A percentile compares a stretch with the other conserved stretches of the same genome.
Conservation (phyloP, 108 stramenopile genomes). For the Asterionellopsis glacialis region DNA sequence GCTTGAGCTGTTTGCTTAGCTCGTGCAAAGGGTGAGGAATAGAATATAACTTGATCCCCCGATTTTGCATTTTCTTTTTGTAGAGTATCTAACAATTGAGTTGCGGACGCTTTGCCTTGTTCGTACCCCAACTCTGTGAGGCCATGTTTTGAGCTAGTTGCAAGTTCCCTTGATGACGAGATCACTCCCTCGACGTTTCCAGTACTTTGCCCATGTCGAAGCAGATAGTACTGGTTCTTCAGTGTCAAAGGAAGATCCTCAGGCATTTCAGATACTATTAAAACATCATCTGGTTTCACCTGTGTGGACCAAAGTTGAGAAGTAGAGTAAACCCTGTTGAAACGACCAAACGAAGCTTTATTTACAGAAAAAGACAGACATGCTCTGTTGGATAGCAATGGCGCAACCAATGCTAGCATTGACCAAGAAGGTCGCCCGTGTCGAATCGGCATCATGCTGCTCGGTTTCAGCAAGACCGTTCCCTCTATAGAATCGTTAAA, state of each 20-base stretch:
- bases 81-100: conserved; percentile 37
- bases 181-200: conserved; percentile 80
- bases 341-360: not conserved
- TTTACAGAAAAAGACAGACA: too few species aligned
- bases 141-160: conserved; percentile 61
- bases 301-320: not conserved
- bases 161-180: conserved; percentile 58
- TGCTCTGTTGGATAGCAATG: too few species aligned
- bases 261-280: conserved; percentile 42
- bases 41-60: conserved; percentile 45
- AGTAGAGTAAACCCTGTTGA: not conserved
- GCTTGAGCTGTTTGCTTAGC: conserved; percentile 68
- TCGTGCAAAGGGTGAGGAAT: conserved; percentile 79
- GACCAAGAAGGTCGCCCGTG: too few species aligned
- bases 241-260: conserved; percentile 41
- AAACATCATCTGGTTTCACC: not conserved
- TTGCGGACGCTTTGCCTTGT: conserved; percentile 58
- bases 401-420: too few species aligned
- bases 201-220: conserved; percentile 74
- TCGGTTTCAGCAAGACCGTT: too few species aligned
- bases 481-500: too few species aligned
- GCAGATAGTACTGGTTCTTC: conserved; percentile 64
- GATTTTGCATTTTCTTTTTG: not conserved
- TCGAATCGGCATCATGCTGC: too few species aligned
- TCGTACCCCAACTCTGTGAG: conserved; percentile 64